These are phyloP conservation scores for Mycena albidolilacea DNA, from an alignment of 768 basidiomycete genomes.

Conservation along the genomic window DNA sequence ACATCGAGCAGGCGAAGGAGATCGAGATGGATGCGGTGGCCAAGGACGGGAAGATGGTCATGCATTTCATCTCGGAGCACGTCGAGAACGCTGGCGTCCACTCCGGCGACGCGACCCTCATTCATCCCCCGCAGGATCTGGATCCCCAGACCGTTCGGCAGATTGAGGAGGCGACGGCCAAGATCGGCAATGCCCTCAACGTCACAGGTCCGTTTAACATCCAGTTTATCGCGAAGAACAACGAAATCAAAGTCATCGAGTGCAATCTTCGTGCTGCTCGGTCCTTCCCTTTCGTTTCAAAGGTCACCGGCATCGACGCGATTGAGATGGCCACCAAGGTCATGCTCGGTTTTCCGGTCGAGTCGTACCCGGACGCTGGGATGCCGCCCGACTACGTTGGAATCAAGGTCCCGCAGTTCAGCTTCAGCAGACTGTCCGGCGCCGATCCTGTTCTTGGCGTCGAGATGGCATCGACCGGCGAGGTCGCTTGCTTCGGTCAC, in stretches of 20 bases:
- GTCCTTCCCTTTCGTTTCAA: constrained; percentile 99
- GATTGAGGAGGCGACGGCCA: constrained; percentile 96
- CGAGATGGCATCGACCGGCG: constrained; percentile 99
- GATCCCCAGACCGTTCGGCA: constrained; percentile 97
- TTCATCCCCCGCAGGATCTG: constrained; percentile 97
- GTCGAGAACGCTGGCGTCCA: constrained; percentile 99
- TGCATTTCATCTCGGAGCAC: constrained; percentile 99
- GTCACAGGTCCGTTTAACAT: constrained; percentile 99
- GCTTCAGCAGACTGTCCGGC: constrained; percentile 95
- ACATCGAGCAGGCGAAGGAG: constrained; percentile 99
- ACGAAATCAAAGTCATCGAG: constrained; percentile 99
- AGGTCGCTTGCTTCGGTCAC: constrained; percentile 97
- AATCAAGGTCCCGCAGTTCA: constrained; percentile 99
- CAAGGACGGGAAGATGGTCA: constrained; percentile 96
- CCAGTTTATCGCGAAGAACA: constrained; percentile 99
- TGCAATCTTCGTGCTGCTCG: constrained; percentile 98
- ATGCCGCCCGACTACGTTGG: constrained; percentile 96
- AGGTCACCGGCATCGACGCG: constrained; percentile 97
- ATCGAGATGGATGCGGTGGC: constrained; percentile 99
- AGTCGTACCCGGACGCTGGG: constrained; percentile 90
- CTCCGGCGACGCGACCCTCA: constrained; percentile 98
- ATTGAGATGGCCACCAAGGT: constrained; percentile 99
- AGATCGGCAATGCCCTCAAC: constrained; percentile 97
- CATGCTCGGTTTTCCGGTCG: constrained; percentile 93
- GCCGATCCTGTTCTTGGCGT: constrained; percentile 98